A percentile compares a stretch with the other conserved stretches of the same genome.
phyloP scores from a whole-genome alignment of 163 green algal genomes.

The Chlorella variabilis region DNA sequence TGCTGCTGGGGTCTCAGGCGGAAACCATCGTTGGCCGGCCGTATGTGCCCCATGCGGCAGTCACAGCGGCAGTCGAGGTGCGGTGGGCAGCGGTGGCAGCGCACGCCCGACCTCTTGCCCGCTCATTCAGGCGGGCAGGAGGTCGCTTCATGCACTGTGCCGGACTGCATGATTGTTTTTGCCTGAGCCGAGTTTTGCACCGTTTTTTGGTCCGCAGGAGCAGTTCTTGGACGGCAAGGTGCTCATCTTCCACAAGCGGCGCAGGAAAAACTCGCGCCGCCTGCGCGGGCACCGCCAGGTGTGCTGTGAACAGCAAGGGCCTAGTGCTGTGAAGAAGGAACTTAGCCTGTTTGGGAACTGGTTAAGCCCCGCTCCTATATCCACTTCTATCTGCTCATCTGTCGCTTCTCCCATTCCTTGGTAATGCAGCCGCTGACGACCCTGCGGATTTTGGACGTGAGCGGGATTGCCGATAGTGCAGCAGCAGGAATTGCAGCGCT shows the following conservation, averaged over 20 bases:
- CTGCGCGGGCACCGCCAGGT: slow-evolving; percentile 77
- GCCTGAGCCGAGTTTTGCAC: not conserved
- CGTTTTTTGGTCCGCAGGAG: slow-evolving; percentile 60
- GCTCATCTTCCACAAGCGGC: slow-evolving; percentile 94
- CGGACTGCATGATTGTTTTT: no score
- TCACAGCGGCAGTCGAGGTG: slow-evolving; percentile 81
- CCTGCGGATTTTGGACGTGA: slow-evolving; percentile 56
- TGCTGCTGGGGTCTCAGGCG: slow-evolving; percentile 78
- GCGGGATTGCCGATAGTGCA: slow-evolving; percentile 48
- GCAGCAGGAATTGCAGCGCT: no score
- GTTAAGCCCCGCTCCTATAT: no score
- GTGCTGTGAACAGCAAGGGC: not conserved
- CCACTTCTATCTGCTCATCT: no score
- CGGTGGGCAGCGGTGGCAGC: not conserved
- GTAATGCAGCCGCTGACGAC: slow-evolving; percentile 56
- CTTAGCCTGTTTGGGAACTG: no score
- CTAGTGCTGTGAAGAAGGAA: not conserved
- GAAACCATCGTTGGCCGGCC: slow-evolving; percentile 89
- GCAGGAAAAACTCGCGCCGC: slow-evolving; percentile 85
- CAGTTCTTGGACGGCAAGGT: slow-evolving; percentile 92
- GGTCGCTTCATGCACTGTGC: no score
- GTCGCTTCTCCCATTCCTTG: not conserved
- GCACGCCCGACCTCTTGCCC: no score
- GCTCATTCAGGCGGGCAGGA: no score
- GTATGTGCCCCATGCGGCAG: slow-evolving; percentile 71